Evolutionary conservation across 164 flowering plant species (phyloP).

Genomic region (Magnolia changhungtana): DNA sequence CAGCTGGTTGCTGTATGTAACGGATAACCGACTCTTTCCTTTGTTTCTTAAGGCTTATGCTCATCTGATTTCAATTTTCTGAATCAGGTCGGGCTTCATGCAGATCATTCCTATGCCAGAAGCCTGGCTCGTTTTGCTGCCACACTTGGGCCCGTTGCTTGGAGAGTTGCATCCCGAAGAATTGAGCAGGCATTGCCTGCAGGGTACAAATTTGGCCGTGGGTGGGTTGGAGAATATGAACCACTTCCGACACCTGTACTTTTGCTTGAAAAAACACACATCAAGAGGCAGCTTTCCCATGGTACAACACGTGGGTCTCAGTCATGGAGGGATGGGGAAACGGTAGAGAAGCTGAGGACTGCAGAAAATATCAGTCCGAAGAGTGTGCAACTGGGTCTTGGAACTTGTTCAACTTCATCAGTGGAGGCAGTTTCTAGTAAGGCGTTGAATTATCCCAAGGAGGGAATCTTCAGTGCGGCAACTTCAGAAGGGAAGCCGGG

Average conservation of each 20-base stretch:
- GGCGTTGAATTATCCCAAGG: constrained; percentile 25
- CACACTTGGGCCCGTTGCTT: constrained; percentile 82
- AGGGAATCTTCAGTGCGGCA: constrained; percentile 22
- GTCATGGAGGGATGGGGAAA: constrained; percentile 26
- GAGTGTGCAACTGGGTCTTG: constrained; percentile 9
- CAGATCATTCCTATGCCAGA: constrained; percentile 81
- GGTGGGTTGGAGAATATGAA: constrained; percentile 98
- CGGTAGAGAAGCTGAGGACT: constrained; percentile 2
- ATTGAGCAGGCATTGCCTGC: constrained; percentile 74
- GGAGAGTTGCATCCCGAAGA: constrained; percentile 78
- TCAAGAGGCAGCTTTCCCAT: constrained; percentile 29
- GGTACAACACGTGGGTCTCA: constrained; percentile 15
- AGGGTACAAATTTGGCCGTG: constrained; percentile 76
- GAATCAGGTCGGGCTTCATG: constrained; percentile 84
- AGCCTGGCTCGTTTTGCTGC: constrained; percentile 96
- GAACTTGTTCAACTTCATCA: constrained; percentile 7
- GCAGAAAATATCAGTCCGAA: constrained; percentile 1
- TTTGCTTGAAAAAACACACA: constrained; percentile 33
- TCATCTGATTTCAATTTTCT: constrained; percentile 18
- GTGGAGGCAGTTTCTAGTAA: constrained; percentile 6
- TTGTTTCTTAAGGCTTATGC: constrained; percentile 1
- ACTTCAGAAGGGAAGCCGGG: constrained; percentile 31
- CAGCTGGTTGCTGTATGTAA: constrained; percentile 79
- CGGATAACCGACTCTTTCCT: constrained; percentile 4
- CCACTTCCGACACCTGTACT: constrained; percentile 67